phyloP scores from a whole-genome alignment of 2,329 filamentous ascomycete genomes.

The Neopestalotiopsis rosae region DNA sequence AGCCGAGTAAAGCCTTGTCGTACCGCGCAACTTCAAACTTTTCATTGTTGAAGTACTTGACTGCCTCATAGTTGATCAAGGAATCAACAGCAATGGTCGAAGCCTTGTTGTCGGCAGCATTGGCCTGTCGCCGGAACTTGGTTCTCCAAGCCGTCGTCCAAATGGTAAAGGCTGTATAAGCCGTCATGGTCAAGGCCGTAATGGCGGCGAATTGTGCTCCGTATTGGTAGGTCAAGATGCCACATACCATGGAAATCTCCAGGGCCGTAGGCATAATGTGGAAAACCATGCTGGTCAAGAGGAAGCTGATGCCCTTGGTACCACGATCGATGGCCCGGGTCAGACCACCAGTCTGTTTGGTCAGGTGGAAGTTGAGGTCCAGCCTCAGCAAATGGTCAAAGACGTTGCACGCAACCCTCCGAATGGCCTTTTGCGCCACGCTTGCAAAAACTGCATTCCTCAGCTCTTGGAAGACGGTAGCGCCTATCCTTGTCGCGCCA shows the following conservation, averaged over 20 bases:
- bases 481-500: constrained; percentile 84
- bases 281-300: constrained; percentile 98
- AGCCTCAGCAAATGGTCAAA: constrained; percentile 88
- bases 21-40: constrained; percentile 92
- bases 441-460: constrained; percentile 97
- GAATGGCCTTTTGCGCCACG: constrained; percentile 95
- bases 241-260: constrained; percentile 94
- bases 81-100: constrained; percentile 96
- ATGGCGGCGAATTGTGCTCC: constrained; percentile 90
- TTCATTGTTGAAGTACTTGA: constrained; percentile 99
- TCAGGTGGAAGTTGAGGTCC: constrained; percentile 92
- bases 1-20: constrained; percentile 82
- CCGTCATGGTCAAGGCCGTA: constrained; percentile 87
- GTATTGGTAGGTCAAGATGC: constrained; percentile 96
- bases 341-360: constrained; percentile 91
- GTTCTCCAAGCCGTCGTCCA: constrained; percentile 96
- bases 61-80: constrained; percentile 97
- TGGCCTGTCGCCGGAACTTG: constrained; percentile 92
- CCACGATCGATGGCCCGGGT: constrained; percentile 94
- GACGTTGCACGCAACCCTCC: constrained; percentile 87
- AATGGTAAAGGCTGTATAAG: constrained; percentile 96
- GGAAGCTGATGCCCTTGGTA: constrained; percentile 97
- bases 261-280: constrained; percentile 92
- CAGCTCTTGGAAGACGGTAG: constrained; percentile 89
- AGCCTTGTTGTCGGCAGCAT: constrained; percentile 93